Evolutionary conservation across 768 basidiomycete species (phyloP).

Genomic region (Baorangia bicolor): DNA sequence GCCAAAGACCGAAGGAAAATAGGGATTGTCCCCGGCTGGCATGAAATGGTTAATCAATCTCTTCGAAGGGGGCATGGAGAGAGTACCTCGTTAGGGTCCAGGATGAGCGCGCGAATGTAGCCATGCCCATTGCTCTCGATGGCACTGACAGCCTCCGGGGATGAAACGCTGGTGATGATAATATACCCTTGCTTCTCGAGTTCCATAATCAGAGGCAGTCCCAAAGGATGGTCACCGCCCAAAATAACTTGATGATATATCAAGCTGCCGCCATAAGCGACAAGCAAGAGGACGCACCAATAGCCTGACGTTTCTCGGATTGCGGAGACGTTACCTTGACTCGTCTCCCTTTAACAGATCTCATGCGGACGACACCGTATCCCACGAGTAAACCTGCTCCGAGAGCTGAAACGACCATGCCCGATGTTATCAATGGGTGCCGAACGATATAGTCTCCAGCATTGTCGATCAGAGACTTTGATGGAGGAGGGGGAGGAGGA

Average conservation of each 20-base stretch:
- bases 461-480: conserved; percentile 44
- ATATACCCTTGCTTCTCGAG: conserved; percentile 81
- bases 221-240: conserved; percentile 75
- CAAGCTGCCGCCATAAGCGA: neutral
- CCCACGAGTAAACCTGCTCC: conserved; percentile 63
- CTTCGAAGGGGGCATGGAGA: neutral
- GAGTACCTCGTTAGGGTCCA: conserved; percentile 74
- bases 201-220: conserved; percentile 67
- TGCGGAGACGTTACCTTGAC: conserved; percentile 28
- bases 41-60: conserved; percentile 6
- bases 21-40: conserved; percentile 66
- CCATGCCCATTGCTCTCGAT: conserved; percentile 70
- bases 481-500: conserved; percentile 53
- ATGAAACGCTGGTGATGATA: conserved; percentile 76
- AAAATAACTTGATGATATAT: conserved; percentile 56
- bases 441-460: conserved; percentile 51
- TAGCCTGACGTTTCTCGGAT: conserved; percentile 45
- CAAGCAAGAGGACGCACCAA: conserved; percentile 33
- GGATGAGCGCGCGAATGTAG: conserved; percentile 76
- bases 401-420: conserved; percentile 53
- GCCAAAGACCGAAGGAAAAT: conserved; percentile 79
- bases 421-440: conserved; percentile 62
- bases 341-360: conserved; percentile 23
- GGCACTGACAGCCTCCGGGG: conserved; percentile 58
- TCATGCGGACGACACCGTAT: conserved; percentile 39